phyloP scores from a whole-genome alignment of 2,329 filamentous ascomycete species.

The Aureobasidium melanogenum region DNA sequence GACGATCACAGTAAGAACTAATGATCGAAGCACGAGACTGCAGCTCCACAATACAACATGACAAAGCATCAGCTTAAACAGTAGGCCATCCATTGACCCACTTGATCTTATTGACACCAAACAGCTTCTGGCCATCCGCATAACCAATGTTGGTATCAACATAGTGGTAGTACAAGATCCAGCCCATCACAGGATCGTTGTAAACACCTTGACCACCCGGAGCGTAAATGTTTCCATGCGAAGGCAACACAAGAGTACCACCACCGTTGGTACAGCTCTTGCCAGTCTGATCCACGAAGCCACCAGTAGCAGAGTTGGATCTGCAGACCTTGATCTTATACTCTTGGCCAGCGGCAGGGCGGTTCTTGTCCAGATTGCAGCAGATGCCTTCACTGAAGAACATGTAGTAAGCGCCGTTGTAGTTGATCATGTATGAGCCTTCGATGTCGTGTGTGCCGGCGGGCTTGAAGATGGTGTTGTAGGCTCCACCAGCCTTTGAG shows the following conservation, averaged over 20 bases:
- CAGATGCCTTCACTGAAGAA: slow-evolving; percentile 55
- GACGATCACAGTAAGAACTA: too few relatives aligned
- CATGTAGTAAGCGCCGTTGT: slow-evolving; percentile 53
- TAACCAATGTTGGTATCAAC: slow-evolving; percentile 47
- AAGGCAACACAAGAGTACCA: slow-evolving; percentile 52
- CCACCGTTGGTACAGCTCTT: slow-evolving; percentile 46
- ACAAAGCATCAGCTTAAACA: not conserved
- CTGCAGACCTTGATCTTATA: slow-evolving; percentile 60
- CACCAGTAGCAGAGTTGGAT: slow-evolving; percentile 41
- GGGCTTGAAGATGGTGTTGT: slow-evolving; percentile 47
- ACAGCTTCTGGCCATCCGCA: slow-evolving; percentile 28
- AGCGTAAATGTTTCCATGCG: slow-evolving; percentile 53
- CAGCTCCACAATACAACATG: not conserved
- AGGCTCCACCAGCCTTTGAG: slow-evolving; percentile 24
- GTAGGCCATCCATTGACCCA: slow-evolving; percentile 14
- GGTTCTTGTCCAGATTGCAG: slow-evolving; percentile 47
- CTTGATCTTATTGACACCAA: slow-evolving; percentile 15
- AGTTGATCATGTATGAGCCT: slow-evolving; percentile 47
- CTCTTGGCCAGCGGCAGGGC: slow-evolving; percentile 49
- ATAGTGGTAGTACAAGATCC: slow-evolving; percentile 56
- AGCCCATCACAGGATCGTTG: slow-evolving; percentile 40
- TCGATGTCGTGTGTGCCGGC: slow-evolving; percentile 46
- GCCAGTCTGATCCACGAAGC: slow-evolving; percentile 50
- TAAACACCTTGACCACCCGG: slow-evolving; percentile 53
- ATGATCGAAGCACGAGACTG: not conserved